Percentiles rank a stretch among this genome's conserved stretches.
Conservation (phyloP, 768 basidiomycete species). For the Boletus bicolor region DNA sequence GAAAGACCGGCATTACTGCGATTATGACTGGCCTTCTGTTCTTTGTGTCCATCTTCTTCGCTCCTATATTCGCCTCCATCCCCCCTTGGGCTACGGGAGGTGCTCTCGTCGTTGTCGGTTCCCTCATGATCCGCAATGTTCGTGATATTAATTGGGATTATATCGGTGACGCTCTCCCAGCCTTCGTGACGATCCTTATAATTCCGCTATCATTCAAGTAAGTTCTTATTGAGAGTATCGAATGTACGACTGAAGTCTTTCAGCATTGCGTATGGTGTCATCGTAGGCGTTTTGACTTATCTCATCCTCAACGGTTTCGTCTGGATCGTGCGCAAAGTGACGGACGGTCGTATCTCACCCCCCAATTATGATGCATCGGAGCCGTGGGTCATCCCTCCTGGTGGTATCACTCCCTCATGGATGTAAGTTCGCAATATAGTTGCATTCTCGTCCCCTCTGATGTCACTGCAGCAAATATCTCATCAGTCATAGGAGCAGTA, state of each 20-base stretch:
- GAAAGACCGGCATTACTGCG: constrained; percentile 82
- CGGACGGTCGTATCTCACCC: constrained; percentile 60
- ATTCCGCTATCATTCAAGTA: constrained; percentile 80
- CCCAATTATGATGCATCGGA: constrained; percentile 63
- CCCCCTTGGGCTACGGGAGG: constrained; percentile 87
- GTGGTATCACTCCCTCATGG: constrained; percentile 66
- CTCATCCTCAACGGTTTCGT: constrained; percentile 71
- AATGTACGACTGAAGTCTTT: constrained; percentile 3
- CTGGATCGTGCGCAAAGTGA: constrained; percentile 49
- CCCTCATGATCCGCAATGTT: constrained; percentile 84
- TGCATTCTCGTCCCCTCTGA: not conserved
- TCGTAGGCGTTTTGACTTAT: constrained; percentile 72
- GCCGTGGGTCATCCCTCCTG: constrained; percentile 69
- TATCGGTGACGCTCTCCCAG: constrained; percentile 81
- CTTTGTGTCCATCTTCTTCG: constrained; percentile 83
- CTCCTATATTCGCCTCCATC: constrained; percentile 85
- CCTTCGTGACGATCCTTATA: constrained; percentile 77
- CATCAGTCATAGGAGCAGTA: constrained; percentile 9
- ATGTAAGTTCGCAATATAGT: constrained; percentile 42
- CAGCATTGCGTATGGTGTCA: constrained; percentile 88
- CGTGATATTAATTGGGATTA: constrained; percentile 89
- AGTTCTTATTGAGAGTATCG: constrained; percentile 17
- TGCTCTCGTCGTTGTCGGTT: constrained; percentile 82
- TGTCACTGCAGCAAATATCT: constrained; percentile 24
- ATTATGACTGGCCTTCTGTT: constrained; percentile 70